Evolutionary conservation across 179 eudicot species (phyloP), one percentile per base, ranked within the genome.

Genomic region (Spinacia oleracea): DNA sequence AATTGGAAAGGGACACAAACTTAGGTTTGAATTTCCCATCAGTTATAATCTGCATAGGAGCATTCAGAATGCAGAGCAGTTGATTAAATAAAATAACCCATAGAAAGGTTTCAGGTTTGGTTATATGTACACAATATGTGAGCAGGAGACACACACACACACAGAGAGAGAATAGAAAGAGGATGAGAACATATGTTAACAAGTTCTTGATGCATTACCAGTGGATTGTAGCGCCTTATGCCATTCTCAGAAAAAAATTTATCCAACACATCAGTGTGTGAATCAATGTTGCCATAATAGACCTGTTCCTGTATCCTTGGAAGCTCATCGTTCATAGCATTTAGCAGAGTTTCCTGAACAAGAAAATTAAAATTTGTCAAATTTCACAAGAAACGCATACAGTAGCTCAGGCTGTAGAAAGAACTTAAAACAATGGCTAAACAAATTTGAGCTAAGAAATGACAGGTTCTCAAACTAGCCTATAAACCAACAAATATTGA

Each of bases 251-350:
- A 92, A 27, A 96, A 84, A 84, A 96, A 88, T 82, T 96, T 96
- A 80, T 96, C 93, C 80, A 96, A 86, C 75, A 94, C 92, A 81
- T 96, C 91, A 82, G 98, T 94, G 65, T 87, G 90, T 42, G 99
- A 90, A 79, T 78, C 90, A 77, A 96, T 94, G 35, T 90, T 92
- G 53, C 99, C 99, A 79, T 89, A 96, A 78, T 96, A 96, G 75
- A 96, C 98, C 89, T 93, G 98, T 80, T 96, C 98, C 87, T 96
- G 99, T 72, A 96, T 91, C 83, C 92, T 94, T n/a, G 98, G 97
- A 79, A 94, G 89, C 89, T 96, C 99, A 14, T 96, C 99, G 71
- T 94, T 96, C 93, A 96, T 92, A 72, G 98, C 94, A 78, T 78
- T 94, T 43, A 91, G 75, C 72, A 94, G 86, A 78, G 93, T 91